Evolutionary conservation across 768 basidiomycete genomes (phyloP).

Genomic region (Chalciporus chontae): DNA sequence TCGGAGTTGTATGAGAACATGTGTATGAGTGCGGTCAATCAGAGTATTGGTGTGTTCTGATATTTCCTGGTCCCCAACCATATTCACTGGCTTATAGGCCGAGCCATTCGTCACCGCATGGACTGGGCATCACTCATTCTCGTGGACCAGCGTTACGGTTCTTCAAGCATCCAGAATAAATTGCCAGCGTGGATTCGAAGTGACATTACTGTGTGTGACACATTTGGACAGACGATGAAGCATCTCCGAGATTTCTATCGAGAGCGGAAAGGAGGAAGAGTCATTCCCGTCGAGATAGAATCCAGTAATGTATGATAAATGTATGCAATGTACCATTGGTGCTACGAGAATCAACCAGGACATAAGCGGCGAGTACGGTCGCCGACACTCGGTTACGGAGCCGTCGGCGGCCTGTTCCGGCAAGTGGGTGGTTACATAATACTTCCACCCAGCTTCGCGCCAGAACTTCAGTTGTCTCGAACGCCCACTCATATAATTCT

Average conservation of each 20-base stretch:
- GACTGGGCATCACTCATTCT: conserved; percentile 94
- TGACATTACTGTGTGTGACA: conserved; percentile 51
- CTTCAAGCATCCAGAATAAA: conserved; percentile 64
- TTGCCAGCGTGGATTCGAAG: conserved; percentile 89
- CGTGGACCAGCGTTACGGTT: conserved; percentile 79
- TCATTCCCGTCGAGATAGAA: too few species aligned
- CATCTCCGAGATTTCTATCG: conserved; percentile 68
- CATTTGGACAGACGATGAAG: conserved; percentile 70
- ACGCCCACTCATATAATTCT: neutral
- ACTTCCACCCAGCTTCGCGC: too few species aligned
- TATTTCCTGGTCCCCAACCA: neutral
- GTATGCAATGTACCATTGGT: too few species aligned
- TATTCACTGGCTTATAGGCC: conserved; percentile 46
- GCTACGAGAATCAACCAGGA: neutral
- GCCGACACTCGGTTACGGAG: too few species aligned
- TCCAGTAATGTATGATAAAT: too few species aligned
- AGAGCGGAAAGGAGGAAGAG: conserved; percentile 41
- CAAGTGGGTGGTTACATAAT: conserved; percentile 12
- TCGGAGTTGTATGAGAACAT: conserved; percentile 87
- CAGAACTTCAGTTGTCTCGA: neutral
- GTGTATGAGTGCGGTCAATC: conserved; percentile 94
- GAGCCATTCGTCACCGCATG: conserved; percentile 85
- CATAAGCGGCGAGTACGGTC: too few species aligned
- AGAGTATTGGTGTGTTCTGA: conserved; percentile 73
- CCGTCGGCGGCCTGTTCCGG: conserved; percentile 18